Percentiles rank a stretch among this genome's conserved stretches.
Conservation (phyloP, 495 filamentous ascomycete species). For the Rusavskia elegans region DNA sequence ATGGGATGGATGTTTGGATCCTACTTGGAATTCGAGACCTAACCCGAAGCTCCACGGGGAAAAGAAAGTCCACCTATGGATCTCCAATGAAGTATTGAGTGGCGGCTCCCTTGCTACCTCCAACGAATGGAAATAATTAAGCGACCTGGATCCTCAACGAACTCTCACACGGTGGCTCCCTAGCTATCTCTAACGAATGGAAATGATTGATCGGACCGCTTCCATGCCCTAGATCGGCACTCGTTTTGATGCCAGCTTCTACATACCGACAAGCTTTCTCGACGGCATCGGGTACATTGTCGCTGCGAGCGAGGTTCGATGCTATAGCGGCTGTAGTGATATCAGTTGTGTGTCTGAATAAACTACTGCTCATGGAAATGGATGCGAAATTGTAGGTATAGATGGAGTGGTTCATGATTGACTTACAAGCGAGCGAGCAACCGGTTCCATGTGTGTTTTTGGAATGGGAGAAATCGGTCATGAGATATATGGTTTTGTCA, state of each 20-base stretch:
- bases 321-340: constrained; percentile 59
- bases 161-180: not conserved
- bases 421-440: constrained; percentile 76
- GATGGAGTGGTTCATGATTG: not conserved
- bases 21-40: too few relatives aligned
- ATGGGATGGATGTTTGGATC: too few relatives aligned
- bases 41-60: too few relatives aligned
- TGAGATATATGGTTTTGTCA: constrained; percentile 45
- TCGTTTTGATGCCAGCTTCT: constrained; percentile 67
- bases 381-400: too few relatives aligned
- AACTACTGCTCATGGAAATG: too few relatives aligned
- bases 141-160: not conserved
- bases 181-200: constrained; percentile 36
- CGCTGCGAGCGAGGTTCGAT: constrained; percentile 61
- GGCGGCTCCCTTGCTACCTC: too few relatives aligned
- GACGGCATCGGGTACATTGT: constrained; percentile 45
- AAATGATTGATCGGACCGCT: constrained; percentile 91
- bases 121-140: too few relatives aligned
- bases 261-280: constrained; percentile 61
- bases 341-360: too few relatives aligned
- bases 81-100: too few relatives aligned
- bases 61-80: too few relatives aligned
- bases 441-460: constrained; percentile 91
- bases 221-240: constrained; percentile 56
- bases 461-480: constrained; percentile 41